Evolutionary conservation across 805 yeast species (phyloP).

Genomic region (Jamesozyma jinghongensis): DNA sequence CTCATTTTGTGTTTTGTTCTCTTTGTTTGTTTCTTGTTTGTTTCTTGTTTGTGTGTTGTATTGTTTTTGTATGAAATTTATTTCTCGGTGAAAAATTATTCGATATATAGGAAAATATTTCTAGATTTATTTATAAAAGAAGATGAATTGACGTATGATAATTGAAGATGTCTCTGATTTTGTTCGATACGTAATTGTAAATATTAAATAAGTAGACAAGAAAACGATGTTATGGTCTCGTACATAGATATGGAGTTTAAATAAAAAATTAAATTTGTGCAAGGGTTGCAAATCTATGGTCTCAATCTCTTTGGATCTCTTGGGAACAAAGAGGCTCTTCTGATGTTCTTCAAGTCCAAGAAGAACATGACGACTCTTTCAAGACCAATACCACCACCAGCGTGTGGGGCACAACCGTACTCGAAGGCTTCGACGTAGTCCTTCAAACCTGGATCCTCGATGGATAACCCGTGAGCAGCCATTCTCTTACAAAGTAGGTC

Average conservation of each 20-base stretch:
- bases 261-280: too few species aligned
- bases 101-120: too few species aligned
- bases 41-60: not conserved
- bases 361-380: constrained; percentile 99
- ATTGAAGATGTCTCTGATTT: too few species aligned
- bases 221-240: too few species aligned
- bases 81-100: too few species aligned
- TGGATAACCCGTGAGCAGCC: constrained; percentile 73
- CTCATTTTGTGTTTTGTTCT: constrained; percentile 15
- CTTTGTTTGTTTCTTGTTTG: not conserved
- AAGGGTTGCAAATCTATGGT: too few species aligned
- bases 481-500: constrained; percentile 73
- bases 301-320: constrained; percentile 93
- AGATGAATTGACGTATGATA: too few species aligned
- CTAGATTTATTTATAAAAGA: too few species aligned
- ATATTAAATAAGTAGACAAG: too few species aligned
- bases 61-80: not conserved
- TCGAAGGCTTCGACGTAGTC: constrained; percentile 90
- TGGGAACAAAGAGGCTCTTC: constrained; percentile 98
- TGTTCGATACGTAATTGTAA: too few species aligned
- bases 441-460: constrained; percentile 68
- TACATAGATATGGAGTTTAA: too few species aligned
- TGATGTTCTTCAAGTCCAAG: constrained; percentile 91
- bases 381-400: constrained; percentile 99
- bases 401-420: constrained; percentile 97